Evolutionary conservation across 2,329 filamentous ascomycete genomes (phyloP).

Genomic region (Clarireedia homoeocarpa): DNA sequence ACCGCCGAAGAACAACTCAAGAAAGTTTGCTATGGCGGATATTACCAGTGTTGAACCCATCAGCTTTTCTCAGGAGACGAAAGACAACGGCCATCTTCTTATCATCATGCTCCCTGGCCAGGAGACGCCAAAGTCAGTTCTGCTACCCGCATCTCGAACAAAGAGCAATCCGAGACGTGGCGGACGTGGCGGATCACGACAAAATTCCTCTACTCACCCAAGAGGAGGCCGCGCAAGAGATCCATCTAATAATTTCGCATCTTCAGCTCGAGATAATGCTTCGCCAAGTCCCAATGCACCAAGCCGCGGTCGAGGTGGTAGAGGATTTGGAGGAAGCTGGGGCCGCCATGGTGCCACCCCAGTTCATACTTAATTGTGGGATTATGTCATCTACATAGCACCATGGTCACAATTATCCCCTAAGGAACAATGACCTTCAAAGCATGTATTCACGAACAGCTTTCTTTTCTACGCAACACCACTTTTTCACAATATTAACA

Average conservation of each 20-base stretch:
- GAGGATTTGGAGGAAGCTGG: conserved; percentile 23
- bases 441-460: conserved; percentile 17
- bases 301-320: conserved; percentile 20
- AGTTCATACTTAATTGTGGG: conserved; percentile 23
- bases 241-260: conserved; percentile 18
- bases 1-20: conserved; percentile 46
- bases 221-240: conserved; percentile 27
- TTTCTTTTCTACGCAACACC: conserved; percentile 24
- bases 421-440: conserved; percentile 12
- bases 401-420: conserved; percentile 1
- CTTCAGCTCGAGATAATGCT: conserved; percentile 19
- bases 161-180: conserved; percentile 27
- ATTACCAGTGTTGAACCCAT: conserved; percentile 39
- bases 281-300: conserved; percentile 20
- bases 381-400: background rate
- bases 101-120: conserved; percentile 41
- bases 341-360: conserved; percentile 24
- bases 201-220: conserved; percentile 21
- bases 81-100: conserved; percentile 33
- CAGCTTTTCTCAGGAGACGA: conserved; percentile 32
- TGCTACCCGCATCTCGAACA: conserved; percentile 28
- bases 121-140: conserved; percentile 34
- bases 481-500: conserved; percentile 22
- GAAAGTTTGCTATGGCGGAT: conserved; percentile 40
- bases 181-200: conserved; percentile 21